Evolutionary conservation across 2,329 filamentous ascomycete species (phyloP), one percentile per base, ranked within the genome.

Genomic region (Lachnellula willkommii): DNA sequence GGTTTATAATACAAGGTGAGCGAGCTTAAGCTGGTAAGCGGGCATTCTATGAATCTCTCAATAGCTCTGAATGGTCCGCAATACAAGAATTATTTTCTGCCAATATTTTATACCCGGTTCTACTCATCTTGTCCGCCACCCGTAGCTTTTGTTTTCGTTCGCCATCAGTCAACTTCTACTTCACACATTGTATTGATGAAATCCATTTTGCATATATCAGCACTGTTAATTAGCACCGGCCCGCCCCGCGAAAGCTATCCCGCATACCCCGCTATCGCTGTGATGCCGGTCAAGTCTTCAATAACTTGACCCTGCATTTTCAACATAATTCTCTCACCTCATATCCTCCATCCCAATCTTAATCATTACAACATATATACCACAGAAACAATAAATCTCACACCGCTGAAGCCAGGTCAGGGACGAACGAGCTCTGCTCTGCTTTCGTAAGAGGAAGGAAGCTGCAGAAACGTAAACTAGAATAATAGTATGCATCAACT

Each of bases 251-350:
- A 37, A 24, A 42, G 20, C 43, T 47, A 47, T 32, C 42, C 43
- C 32, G 52, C 36, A 32, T 35, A 53, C 22, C 32, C 52, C 52
- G 39, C 37, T 24, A 54, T 50, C 46, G 35, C 17, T 22, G 35
- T 42, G 35, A 42, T 52, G n/a, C 47, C 35, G 49, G 6, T n/a
- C 22, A 3, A 24, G 22, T 24, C 22, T 24, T 24, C 17, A 32
- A 32, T 28, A 2, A 12, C 14, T 32, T n/a, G 15, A 7, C 39
- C 28, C 24, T 42, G 22, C 24, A 52, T 42, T 42, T 17, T 7
- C 9, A n/a, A n/a, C 14, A n/a, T 42, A 1, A 20, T 42, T n/a
- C 8, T 8, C 39, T 17, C 5, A 42, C 8, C 39, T 42, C 2
- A 2, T 42, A n/a, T n/a, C 15, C 4, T 17, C 17, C 28, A 8